Percentiles rank a stretch among this genome's conserved stretches.
Conservation (phyloP, 768 basidiomycete species). For the Tricholoma flavovirens region DNA sequence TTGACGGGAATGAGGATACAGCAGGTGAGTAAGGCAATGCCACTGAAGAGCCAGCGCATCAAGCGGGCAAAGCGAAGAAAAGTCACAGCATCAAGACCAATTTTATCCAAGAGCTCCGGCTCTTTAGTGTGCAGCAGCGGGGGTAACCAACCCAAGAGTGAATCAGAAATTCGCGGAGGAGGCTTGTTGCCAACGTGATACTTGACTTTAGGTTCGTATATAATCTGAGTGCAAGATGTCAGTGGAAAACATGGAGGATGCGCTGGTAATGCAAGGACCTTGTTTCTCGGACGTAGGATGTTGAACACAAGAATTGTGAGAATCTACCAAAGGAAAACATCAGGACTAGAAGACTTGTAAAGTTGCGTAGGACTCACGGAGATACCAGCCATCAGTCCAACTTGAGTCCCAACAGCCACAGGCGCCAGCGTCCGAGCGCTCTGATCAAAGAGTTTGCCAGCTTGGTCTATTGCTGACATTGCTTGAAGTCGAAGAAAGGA, state of each 20-base stretch:
- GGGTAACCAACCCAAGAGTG: conserved; percentile 84
- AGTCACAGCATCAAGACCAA: conserved; percentile 90
- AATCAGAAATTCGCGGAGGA: conserved; percentile 77
- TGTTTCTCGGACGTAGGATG: conserved; percentile 80
- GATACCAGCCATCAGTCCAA: conserved; percentile 63
- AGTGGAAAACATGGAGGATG: conserved; percentile 5
- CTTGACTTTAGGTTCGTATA: conserved; percentile 93
- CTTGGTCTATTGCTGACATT: conserved; percentile 31
- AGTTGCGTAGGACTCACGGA: conserved; percentile 46
- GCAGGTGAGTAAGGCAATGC: conserved; percentile 59
- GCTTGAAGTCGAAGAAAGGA: conserved; percentile 8
- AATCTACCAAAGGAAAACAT: conserved; percentile 31
- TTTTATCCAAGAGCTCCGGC: conserved; percentile 80
- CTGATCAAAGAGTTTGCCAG: conserved; percentile 34
- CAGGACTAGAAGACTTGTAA: background rate
- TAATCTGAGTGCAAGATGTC: conserved; percentile 42
- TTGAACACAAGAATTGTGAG: conserved; percentile 76
- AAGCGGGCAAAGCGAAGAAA: conserved; percentile 91
- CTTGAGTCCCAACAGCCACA: conserved; percentile 74
- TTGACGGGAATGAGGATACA: conserved; percentile 83
- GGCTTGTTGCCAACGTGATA: conserved; percentile 75
- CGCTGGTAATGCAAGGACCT: conserved; percentile 45
- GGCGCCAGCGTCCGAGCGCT: conserved; percentile 69
- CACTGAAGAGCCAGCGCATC: conserved; percentile 66
- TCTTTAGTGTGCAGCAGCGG: conserved; percentile 82